These are phyloP conservation scores for Chlorociboria aeruginascens DNA, from an alignment of 495 filamentous ascomycete genomes.

Conservation along the genomic window DNA sequence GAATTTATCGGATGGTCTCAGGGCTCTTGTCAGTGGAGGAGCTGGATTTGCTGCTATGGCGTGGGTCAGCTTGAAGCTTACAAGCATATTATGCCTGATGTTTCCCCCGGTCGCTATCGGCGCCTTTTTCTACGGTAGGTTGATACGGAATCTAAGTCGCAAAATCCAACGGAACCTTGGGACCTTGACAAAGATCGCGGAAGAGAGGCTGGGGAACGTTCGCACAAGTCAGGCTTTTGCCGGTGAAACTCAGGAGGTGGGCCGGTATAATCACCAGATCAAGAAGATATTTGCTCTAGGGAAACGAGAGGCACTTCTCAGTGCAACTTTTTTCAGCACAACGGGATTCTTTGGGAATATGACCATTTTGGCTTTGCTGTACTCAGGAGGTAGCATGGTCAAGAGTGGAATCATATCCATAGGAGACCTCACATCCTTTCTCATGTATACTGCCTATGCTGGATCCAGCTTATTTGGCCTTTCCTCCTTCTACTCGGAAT, in stretches of 20 bases:
- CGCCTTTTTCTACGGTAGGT: slow-evolving; percentile 81
- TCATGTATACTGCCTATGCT: slow-evolving; percentile 96
- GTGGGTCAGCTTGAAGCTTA: slow-evolving; percentile 85
- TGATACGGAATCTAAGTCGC: slow-evolving; percentile 76
- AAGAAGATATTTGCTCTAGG: slow-evolving; percentile 85
- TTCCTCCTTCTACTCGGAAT: slow-evolving; percentile 91
- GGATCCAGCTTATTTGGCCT: slow-evolving; percentile 85
- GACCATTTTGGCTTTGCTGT: slow-evolving; percentile 86
- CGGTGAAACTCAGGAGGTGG: slow-evolving; percentile 80
- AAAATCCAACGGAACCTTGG: slow-evolving; percentile 89
- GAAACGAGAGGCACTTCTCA: slow-evolving; percentile 71
- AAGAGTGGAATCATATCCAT: slow-evolving; percentile 73
- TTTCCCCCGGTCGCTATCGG: slow-evolving; percentile 87
- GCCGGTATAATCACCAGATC: slow-evolving; percentile 82
- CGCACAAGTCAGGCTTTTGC: slow-evolving; percentile 92
- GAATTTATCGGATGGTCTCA: slow-evolving; percentile 87
- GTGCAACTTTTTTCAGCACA: slow-evolving; percentile 82
- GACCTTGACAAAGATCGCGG: slow-evolving; percentile 86
- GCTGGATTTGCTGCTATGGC: slow-evolving; percentile 87
- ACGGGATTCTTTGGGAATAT: slow-evolving; percentile 88
- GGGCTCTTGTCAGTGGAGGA: slow-evolving; percentile 73
- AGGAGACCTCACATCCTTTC: slow-evolving; percentile 89
- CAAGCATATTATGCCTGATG: slow-evolving; percentile 71
- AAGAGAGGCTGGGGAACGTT: slow-evolving; percentile 90
- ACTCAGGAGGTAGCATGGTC: slow-evolving; percentile 84